Evolutionary conservation across 768 basidiomycete species (phyloP), one percentile per base, ranked within the genome.

Genomic region (Podaxis sp.): DNA sequence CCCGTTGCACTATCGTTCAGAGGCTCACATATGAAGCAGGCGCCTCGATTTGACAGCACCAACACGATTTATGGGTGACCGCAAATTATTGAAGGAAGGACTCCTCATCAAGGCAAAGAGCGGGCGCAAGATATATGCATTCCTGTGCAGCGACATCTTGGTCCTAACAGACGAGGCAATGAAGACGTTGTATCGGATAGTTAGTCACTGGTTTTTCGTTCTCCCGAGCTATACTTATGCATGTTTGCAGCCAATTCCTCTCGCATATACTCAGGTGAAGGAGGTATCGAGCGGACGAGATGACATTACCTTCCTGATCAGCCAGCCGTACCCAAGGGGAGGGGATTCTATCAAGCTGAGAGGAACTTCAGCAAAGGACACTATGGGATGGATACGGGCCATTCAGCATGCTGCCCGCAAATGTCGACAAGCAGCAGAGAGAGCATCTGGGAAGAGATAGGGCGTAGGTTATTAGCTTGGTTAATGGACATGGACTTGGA

Each of bases 41-140:
- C 87, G 89, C 16, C 83, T 97, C 21, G 94, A 98, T 70, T 75
- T 98, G n/a, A 95, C 93, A 0, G 91, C 89, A 0, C 89, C 92
- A 0, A 98, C 96, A 4, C 84, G 91, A 0, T 80, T 87, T 61
- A 86, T 95, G 77, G 96, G 95, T 0, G 74, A 82, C n/a, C 80
- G 96, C 16, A 82, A 78, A 66, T 79, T 99, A 9, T 61, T 97
- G 35, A 91, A 86, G 63, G 90, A 98, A 68, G 94, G 95, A 0
- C 62, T 78, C 2, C 70, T 97, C 10, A 74, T 78, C 65, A 98
- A 98, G 71, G 81, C 90, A 1, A 95, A 91, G 75, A 94, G 93
- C 62, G 88, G 91, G 3, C 78, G 90, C 54, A 91, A 85, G 69
- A 72, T 98, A 48, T 80, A 86, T 42, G 84, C 80, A 5, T 87